A percentile compares a stretch with the other conserved stretches of the same genome.
phyloP scores from a whole-genome alignment of 2,329 filamentous ascomycete genomes.

The Fusarium drepaniforme region DNA sequence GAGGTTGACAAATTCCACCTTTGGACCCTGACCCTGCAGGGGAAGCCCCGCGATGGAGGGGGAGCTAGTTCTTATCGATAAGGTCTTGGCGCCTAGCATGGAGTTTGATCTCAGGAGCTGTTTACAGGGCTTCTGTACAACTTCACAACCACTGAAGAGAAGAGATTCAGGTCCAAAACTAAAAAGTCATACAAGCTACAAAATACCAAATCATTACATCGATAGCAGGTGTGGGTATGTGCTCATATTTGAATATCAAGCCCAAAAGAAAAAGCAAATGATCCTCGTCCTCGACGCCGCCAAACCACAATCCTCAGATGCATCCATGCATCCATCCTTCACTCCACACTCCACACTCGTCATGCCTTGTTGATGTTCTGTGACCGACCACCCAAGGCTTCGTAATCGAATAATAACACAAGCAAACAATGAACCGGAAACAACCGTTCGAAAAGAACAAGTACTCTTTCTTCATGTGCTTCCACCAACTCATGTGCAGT shows the following conservation, averaged over 20 bases:
- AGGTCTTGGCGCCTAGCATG: background rate
- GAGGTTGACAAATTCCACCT: conserved; percentile 38
- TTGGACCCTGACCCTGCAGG: conserved; percentile 3
- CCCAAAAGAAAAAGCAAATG: conserved; percentile 14
- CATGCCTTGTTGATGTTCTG: conserved; percentile 2
- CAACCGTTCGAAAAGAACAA: conserved; percentile 1
- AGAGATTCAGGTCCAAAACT: background rate
- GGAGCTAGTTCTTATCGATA: conserved; percentile 40
- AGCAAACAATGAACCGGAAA: conserved; percentile 8
- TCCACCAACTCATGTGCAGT: background rate
- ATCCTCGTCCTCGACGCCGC: conserved; percentile 30
- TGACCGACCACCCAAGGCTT: conserved; percentile 10
- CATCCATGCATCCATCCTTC: background rate
- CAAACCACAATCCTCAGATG: conserved; percentile 4
- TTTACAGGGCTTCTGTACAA: background rate
- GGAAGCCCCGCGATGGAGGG: conserved; percentile 35
- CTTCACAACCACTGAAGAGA: background rate
- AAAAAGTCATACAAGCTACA: background rate
- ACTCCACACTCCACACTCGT: conserved; percentile 1
- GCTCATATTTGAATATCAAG: conserved; percentile 24
- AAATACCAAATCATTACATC: background rate
- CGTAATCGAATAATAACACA: conserved; percentile 20
- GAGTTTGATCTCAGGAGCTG: background rate
- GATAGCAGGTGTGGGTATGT: background rate
- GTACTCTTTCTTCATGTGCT: conserved; percentile 13